These are phyloP conservation scores for Ramaria sp. DNA, from an alignment of 768 basidiomycete genomes.

Conservation along the genomic window DNA sequence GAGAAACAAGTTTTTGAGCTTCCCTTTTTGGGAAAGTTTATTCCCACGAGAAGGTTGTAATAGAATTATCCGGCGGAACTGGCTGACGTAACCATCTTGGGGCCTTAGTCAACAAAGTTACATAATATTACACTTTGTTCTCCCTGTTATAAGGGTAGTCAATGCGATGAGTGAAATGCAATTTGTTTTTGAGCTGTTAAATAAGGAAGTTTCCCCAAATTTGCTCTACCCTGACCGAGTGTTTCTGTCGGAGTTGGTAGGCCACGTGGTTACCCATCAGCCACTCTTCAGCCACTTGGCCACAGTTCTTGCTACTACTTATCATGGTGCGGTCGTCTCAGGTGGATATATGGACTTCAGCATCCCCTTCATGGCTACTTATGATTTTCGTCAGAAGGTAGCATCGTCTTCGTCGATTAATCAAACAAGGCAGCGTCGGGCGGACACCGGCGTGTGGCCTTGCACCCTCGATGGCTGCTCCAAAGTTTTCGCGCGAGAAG, in stretches of 20 bases:
- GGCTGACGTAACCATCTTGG: too few species aligned
- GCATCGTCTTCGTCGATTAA: background rate
- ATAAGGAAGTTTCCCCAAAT: too few species aligned
- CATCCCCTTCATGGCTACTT: background rate
- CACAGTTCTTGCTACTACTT: background rate
- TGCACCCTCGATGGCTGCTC: slow-evolving; percentile 75
- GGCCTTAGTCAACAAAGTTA: too few species aligned
- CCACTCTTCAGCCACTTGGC: background rate
- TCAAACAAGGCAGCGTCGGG: background rate
- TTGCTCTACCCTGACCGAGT: too few species aligned
- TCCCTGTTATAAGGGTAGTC: too few species aligned
- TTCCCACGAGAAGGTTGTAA: too few species aligned
- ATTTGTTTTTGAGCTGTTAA: too few species aligned
- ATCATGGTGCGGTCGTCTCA: slow-evolving; percentile 1
- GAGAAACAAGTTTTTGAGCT: too few species aligned
- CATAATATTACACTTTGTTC: too few species aligned
- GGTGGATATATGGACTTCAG: background rate
- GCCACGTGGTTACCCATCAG: slow-evolving; percentile 1
- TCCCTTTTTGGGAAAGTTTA: too few species aligned
- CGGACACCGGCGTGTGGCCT: slow-evolving; percentile 53
- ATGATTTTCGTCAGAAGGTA: background rate
- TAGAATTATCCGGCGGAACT: too few species aligned
- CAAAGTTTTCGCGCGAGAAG: slow-evolving; percentile 75
- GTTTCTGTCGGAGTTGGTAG: background rate
- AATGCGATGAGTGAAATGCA: too few species aligned